Evolutionary conservation across 2,329 filamentous ascomycete genomes (phyloP), one percentile per base, ranked within the genome.

Genomic region (Helotiales sp.): DNA sequence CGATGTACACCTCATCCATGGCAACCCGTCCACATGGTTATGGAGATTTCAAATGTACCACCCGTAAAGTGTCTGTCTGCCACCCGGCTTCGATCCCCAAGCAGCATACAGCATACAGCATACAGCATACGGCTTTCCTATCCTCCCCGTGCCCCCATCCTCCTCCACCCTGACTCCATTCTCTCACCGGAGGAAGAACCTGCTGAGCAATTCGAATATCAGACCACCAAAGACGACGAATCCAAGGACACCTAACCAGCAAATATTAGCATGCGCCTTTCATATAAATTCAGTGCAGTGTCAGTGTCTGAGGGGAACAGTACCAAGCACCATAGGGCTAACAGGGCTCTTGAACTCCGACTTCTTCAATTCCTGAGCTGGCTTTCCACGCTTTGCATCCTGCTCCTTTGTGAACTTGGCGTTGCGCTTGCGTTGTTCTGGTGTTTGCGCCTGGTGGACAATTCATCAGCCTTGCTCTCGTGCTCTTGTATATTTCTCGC

Each of bases 381-480:
- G 85, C 82, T 92, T 93, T 80, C 92, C 92, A 79, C 91, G 91
- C 77, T 89, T 91, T 68, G 84, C 82, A 77, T 91, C 88, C 78
- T 95, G 89, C 63, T 87, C 85, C 78, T 90, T 90, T 73, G 86
- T 89, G 81, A 93, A 96, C 80, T 91, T 91, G 77, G 87, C 87
- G 83, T 96, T 96, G 70, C 90, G 89, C 77, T 88, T 88, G 79
- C 92, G 90, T 84, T 96, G 93, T 80, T 93, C 87, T 74, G 90
- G 92, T 73, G 92, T 96, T 89, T 95, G 92, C 74, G 89, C 91
- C 91, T 93, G 76, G 13, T 30, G 50, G 45, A 15, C 32, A 60
- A 22, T 24, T 45, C 22, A 40, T 69, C 61, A 70, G 68, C 60
- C 26, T 57, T 61, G 50, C 47, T 37, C 34, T 55, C 13, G 50